Conservation (phyloP, 352 stramenopile species). For the Globisporangium yorkense region DNA sequence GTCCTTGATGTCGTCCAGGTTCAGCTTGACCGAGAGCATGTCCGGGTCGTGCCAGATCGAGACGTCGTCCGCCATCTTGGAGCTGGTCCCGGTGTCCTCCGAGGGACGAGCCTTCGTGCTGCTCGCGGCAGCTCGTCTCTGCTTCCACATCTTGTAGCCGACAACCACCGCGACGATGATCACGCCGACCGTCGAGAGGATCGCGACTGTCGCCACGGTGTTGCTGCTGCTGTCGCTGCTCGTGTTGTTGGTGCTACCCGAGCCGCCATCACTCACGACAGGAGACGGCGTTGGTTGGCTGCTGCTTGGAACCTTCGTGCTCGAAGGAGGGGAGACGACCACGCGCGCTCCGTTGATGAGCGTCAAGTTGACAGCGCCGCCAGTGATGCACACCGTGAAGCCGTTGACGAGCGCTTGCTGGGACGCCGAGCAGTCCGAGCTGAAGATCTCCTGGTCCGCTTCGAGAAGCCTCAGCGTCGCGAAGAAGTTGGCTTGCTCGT, state of each 20-base stretch:
- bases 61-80: not conserved
- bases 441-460: not conserved
- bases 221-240: not conserved
- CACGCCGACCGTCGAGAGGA: not conserved
- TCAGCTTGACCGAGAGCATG: not conserved
- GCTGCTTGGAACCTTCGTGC: not conserved
- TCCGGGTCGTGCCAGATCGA: not conserved
- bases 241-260: not conserved
- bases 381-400: constrained; percentile 6
- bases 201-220: not conserved
- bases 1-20: not conserved
- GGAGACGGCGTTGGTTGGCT: not conserved
- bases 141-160: not conserved
- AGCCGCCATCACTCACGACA: not conserved
- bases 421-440: not conserved
- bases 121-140: not conserved
- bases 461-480: not conserved
- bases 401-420: constrained; percentile 5
- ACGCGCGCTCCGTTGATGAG: constrained; percentile 7
- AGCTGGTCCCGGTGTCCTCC: not conserved
- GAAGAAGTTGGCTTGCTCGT: constrained; percentile 8
- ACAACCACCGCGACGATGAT: not conserved
- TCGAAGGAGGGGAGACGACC: not conserved
- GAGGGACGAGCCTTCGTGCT: not conserved
- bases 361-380: not conserved